phyloP scores from a whole-genome alignment of 805 yeast species.

The Schwanniomyces pseudopolymorphus region DNA sequence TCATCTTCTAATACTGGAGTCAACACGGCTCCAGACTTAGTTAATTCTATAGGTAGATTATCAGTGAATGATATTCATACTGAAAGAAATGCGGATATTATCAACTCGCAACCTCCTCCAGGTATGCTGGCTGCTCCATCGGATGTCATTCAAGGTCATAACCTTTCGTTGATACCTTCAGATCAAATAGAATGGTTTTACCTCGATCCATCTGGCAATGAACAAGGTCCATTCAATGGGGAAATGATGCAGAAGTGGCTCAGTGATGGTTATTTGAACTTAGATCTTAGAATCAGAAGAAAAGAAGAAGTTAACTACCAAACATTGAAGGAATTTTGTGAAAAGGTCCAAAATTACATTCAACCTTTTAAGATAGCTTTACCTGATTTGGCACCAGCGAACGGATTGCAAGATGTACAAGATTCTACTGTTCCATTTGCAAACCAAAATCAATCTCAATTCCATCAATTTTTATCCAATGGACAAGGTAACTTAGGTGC shows the following conservation, averaged over 20 bases:
- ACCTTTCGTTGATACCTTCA: constrained; percentile 28
- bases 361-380: constrained; percentile 65
- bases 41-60: constrained; percentile 8
- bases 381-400: constrained; percentile 26
- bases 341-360: constrained; percentile 44
- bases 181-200: constrained; percentile 64
- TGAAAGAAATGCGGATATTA: neutral
- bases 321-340: constrained; percentile 54
- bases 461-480: constrained; percentile 26
- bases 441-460: constrained; percentile 19
- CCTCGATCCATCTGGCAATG: constrained; percentile 64
- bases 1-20: neutral
- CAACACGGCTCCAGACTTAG: constrained; percentile 1
- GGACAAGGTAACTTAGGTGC: constrained; percentile 23
- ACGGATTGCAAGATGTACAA: neutral
- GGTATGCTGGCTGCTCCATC: constrained; percentile 10
- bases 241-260: constrained; percentile 78
- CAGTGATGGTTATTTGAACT: constrained; percentile 54
- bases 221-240: constrained; percentile 83
- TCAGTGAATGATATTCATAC: constrained; percentile 3
- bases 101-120: constrained; percentile 16
- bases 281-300: constrained; percentile 57
- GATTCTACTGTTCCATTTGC: constrained; percentile 3
- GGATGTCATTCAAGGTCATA: constrained; percentile 1
- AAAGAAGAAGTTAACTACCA: constrained; percentile 51